Conservation (phyloP, 73 alveolate species). For the Symbiodinium natans region DNA sequence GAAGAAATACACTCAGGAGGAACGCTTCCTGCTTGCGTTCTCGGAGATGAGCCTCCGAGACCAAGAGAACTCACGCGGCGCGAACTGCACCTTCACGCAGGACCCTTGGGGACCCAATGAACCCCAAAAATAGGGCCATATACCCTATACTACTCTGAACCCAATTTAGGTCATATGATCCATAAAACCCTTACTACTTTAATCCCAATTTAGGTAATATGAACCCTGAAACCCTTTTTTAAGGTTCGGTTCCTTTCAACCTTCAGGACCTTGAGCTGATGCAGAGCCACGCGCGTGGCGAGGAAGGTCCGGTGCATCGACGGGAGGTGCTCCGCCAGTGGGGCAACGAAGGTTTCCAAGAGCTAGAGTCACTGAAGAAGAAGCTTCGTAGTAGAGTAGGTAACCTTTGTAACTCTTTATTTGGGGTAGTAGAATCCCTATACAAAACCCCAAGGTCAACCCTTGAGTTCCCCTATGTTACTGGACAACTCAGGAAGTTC, state of each 20-base stretch:
- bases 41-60: conserved; percentile 31
- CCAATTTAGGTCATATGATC: too few species aligned
- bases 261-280: neutral
- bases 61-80: conserved; percentile 50
- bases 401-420: too few species aligned
- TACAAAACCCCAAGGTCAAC: too few species aligned
- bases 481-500: neutral
- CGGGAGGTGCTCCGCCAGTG: conserved; percentile 64
- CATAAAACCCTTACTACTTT: too few species aligned
- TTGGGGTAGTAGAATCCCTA: too few species aligned
- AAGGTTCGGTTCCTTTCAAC: too few species aligned
- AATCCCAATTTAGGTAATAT: too few species aligned
- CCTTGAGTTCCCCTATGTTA: too few species aligned
- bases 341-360: conserved; percentile 84
- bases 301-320: conserved; percentile 42
- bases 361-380: conserved; percentile 57
- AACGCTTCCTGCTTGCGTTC: conserved; percentile 30
- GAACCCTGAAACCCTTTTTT: too few species aligned
- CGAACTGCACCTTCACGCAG: neutral
- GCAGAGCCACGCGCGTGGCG: neutral
- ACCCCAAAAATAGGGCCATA: too few species aligned
- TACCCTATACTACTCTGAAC: too few species aligned
- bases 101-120: neutral
- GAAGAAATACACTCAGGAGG: conserved; percentile 20
- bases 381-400: neutral